Base-by-base conservation (phyloP, 169 alveolate species). In the Plasmodium berghei region DNA sequence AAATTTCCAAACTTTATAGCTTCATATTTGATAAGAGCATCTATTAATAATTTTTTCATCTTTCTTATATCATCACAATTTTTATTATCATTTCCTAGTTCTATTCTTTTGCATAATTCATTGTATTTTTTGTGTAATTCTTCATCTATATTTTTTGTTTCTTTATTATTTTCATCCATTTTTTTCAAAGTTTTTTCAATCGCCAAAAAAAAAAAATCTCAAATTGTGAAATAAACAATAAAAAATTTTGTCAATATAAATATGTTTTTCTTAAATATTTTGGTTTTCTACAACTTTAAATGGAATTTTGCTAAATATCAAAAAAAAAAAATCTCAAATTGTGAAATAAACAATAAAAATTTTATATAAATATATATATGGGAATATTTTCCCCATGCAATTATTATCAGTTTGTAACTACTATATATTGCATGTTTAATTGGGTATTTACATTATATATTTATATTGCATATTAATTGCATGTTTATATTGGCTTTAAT, bases 1-100 rank as follows among this genome's bases (percentile, higher is more conserved):
- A 74, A 62, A 20, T 74, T 69, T 18, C 88, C 88, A 74, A 74
- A 74, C 49, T 59, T 59, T 40, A 74, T 61, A 14, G 88, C 88
- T 6, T 74, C 61, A 74, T 74, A 74, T 74, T 74, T 74, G 62
- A 74, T 24, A 66, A 59, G 63, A 24, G 46, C 75, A 9, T 52
- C 22, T 18, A 45, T 61, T 26, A 74, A 55, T 67, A 74, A 74
- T 0, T 62, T 42, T 42, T 74, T 74, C 88, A 74, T 74, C 26
- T 74, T 67, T 18, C 62, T 74, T 24, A 74, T 67, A 14, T 48
- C 46, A 9, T 26, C 16, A 46, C 34, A 56, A 49, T 73, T n/a
- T 16, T 4, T 0, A 59, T 24, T 26, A 20, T 18, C 72, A 12
- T 61, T 73, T 45, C 54, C 88, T 46, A 46, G 14, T 45, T 61